These are phyloP conservation scores for Aspergillaceae sp. DNA, from an alignment of 2,329 filamentous ascomycete species.

Conservation along the genomic window DNA sequence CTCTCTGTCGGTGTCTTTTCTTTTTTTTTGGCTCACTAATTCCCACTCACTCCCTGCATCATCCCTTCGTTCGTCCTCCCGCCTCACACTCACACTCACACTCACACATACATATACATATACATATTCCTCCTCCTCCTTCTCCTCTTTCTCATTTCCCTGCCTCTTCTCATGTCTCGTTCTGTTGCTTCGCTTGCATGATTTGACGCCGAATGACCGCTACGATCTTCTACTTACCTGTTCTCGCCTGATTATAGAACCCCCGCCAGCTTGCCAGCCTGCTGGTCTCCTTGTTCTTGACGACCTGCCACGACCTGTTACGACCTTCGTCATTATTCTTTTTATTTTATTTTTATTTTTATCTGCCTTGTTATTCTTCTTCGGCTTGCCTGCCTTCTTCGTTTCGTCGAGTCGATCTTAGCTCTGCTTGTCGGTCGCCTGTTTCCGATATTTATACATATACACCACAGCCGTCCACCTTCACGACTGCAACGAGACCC, in stretches of 20 bases:
- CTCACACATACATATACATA: no score
- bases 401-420: conserved; percentile 15
- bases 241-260: conserved; percentile 1
- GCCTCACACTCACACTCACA: background rate
- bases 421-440: no score
- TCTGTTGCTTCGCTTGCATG: background rate
- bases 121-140: background rate
- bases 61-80: background rate
- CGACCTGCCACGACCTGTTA: conserved; percentile 25
- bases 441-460: no score
- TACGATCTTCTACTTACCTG: background rate
- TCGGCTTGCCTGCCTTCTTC: background rate
- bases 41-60: background rate
- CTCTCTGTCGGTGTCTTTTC: background rate
- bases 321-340: conserved; percentile 6
- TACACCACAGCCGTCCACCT: no score
- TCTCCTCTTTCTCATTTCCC: background rate
- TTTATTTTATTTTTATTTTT: conserved; percentile 2
- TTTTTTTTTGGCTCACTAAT: no score
- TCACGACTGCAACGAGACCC: conserved; percentile 38
- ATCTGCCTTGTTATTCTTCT: conserved; percentile 1
- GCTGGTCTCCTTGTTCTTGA: conserved; percentile 4
- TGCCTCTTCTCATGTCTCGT: background rate
- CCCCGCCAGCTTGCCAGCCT: background rate
- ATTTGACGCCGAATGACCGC: background rate